Conservation (phyloP, 352 stramenopile species). For the Stramenopiles sp. region DNA sequence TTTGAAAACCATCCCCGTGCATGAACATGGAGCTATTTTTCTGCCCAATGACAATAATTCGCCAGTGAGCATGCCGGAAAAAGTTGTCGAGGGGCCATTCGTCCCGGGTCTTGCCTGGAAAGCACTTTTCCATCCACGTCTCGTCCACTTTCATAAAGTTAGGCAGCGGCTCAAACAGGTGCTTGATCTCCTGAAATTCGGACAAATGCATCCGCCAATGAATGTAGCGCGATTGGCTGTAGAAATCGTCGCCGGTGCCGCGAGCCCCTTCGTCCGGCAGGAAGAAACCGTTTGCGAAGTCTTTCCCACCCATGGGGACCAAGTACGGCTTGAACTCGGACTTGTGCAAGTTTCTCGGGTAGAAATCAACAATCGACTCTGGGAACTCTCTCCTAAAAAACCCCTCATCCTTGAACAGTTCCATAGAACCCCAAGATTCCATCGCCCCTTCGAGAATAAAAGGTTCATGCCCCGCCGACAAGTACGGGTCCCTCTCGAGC, state of each 20-base stretch:
- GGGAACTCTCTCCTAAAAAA: slow-evolving; percentile 2
- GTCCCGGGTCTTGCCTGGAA: not conserved
- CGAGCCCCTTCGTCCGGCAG: not conserved
- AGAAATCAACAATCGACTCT: not conserved
- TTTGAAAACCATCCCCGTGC: slow-evolving; percentile 22
- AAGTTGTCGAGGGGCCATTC: slow-evolving; percentile 8
- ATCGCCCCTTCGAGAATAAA: slow-evolving; percentile 2
- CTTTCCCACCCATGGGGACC: not conserved
- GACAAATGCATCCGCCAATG: slow-evolving; percentile 7
- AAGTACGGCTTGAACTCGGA: not conserved
- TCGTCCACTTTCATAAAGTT: slow-evolving; percentile 13
- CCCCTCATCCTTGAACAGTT: not conserved
- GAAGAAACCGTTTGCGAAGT: not conserved
- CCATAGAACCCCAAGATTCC: not conserved
- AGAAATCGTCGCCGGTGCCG: no score
- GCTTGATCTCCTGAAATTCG: not conserved
- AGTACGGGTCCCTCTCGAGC: not conserved
- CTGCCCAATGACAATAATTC: slow-evolving; percentile 23
- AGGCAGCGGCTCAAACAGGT: not conserved
- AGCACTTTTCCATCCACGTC: slow-evolving; percentile 11
- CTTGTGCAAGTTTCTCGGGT: not conserved
- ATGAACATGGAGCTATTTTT: slow-evolving; percentile 24
- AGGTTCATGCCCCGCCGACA: not conserved
- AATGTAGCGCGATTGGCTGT: not conserved
- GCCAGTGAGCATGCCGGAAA: slow-evolving; percentile 20